These are phyloP conservation scores for Ramaria sp. DNA, from an alignment of 768 basidiomycete genomes.

Conservation along the genomic window DNA sequence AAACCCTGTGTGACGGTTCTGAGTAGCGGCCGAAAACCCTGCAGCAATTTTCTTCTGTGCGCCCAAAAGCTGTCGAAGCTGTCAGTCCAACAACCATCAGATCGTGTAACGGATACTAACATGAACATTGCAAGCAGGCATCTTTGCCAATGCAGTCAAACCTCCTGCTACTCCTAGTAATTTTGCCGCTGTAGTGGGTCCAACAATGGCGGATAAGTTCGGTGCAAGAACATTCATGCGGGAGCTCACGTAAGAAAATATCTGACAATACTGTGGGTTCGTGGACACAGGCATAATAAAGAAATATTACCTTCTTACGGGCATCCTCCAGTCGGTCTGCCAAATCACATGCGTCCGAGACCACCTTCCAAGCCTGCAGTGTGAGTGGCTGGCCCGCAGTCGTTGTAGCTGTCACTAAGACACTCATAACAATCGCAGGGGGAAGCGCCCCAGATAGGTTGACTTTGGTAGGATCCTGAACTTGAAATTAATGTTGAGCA, in stretches of 20 bases:
- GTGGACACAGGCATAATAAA: background rate
- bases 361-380: constrained; percentile 65
- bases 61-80: constrained; percentile 62
- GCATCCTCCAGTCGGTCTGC: constrained; percentile 83
- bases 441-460: constrained; percentile 72
- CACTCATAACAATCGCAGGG: constrained; percentile 88
- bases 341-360: constrained; percentile 79
- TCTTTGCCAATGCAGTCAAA: constrained; percentile 78
- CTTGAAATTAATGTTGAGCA: constrained; percentile 7
- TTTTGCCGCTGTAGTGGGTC: constrained; percentile 97
- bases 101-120: constrained; percentile 32
- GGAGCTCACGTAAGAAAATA: constrained; percentile 98
- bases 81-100: background rate
- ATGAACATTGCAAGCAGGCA: constrained; percentile 93
- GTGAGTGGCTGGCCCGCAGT: constrained; percentile 67
- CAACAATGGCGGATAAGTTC: constrained; percentile 96
- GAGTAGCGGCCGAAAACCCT: constrained; percentile 81
- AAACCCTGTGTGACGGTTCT: constrained; percentile 91
- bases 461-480: constrained; percentile 78
- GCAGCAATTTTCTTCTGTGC: constrained; percentile 88
- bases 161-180: constrained; percentile 95
- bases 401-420: constrained; percentile 90
- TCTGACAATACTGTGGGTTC: constrained; percentile 34
- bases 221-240: constrained; percentile 98
- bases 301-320: constrained; percentile 64